Percentiles rank a stretch among this genome's conserved stretches.
phyloP scores from a whole-genome alignment of 441 rosid species.

The Pelargonium australe region DNA sequence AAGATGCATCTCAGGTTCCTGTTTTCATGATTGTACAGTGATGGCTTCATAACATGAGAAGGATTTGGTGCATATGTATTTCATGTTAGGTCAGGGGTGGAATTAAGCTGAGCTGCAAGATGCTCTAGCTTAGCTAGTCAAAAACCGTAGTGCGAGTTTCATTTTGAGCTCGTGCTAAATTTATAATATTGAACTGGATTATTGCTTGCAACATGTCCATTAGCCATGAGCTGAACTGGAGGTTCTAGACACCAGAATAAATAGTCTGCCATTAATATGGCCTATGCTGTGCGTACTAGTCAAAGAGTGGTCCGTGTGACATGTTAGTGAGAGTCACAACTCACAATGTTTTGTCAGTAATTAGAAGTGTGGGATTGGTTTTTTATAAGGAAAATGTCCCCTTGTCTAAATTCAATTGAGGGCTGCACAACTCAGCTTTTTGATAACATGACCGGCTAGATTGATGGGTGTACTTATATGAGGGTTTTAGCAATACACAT shows the following conservation, averaged over 20 bases:
- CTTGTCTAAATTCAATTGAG: neutral
- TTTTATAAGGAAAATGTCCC: neutral
- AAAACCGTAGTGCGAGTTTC: neutral
- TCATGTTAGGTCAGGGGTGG: neutral
- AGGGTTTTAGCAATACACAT: neutral
- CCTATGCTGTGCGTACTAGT: neutral
- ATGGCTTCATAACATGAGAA: conserved; percentile 9
- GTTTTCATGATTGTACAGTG: conserved; percentile 14
- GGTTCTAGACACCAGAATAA: neutral
- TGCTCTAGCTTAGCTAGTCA: neutral
- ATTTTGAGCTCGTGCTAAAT: conserved; percentile 1
- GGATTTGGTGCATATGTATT: neutral
- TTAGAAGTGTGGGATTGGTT: neutral
- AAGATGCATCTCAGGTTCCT: conserved; percentile 96
- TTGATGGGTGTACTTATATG: neutral
- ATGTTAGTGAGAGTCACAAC: neutral
- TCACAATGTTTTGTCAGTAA: too few species aligned
- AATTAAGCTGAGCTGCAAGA: neutral
- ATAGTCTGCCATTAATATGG: neutral
- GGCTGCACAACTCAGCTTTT: neutral
- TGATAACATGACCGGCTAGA: neutral
- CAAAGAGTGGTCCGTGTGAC: neutral
- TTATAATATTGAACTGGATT: neutral
- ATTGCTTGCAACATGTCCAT: neutral
- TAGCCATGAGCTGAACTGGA: neutral